Percentiles rank a stretch among this genome's conserved stretches.
phyloP scores from a whole-genome alignment of 2,329 filamentous ascomycete species.

The Xylariaceae sp. region DNA sequence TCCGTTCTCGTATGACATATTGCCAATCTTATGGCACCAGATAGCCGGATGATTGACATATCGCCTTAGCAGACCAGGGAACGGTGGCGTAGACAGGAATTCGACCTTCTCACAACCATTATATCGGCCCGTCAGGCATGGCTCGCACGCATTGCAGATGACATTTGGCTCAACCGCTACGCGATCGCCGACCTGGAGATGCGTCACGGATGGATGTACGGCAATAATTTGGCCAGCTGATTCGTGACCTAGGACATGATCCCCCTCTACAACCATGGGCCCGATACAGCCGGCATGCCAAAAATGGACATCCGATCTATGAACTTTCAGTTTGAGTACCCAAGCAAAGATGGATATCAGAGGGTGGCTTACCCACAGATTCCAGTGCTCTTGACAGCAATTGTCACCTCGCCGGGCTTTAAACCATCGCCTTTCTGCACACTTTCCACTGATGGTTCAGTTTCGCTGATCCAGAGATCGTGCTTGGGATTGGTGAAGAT shows the following conservation, averaged over 20 bases:
- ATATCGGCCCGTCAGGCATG: conserved; percentile 88
- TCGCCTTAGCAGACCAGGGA: conserved; percentile 80
- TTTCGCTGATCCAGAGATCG: conserved; percentile 82
- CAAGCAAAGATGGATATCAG: neutral
- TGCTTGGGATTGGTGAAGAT: conserved; percentile 94
- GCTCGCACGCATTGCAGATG: conserved; percentile 87
- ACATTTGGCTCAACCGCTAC: conserved; percentile 94
- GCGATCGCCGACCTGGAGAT: conserved; percentile 79
- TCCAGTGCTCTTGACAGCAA: conserved; percentile 89
- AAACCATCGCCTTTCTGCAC: conserved; percentile 67
- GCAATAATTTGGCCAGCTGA: conserved; percentile 82
- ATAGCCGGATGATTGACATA: conserved; percentile 93
- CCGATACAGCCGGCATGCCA: conserved; percentile 96
- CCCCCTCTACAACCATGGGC: conserved; percentile 85
- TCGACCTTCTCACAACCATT: conserved; percentile 86
- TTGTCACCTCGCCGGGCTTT: conserved; percentile 78
- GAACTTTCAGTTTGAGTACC: conserved; percentile 14
- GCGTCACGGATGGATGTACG: conserved; percentile 74
- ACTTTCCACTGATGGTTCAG: conserved; percentile 72
- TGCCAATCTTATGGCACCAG: conserved; percentile 95
- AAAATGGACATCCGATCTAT: conserved; percentile 90
- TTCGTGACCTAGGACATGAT: conserved; percentile 94
- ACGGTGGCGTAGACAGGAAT: conserved; percentile 89
- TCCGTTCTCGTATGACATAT: conserved; percentile 89
- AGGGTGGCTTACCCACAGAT: conserved; percentile 74